These are phyloP conservation scores for Globisporangium takayamanum DNA, from an alignment of 352 stramenopile genomes.

Conservation along the genomic window DNA sequence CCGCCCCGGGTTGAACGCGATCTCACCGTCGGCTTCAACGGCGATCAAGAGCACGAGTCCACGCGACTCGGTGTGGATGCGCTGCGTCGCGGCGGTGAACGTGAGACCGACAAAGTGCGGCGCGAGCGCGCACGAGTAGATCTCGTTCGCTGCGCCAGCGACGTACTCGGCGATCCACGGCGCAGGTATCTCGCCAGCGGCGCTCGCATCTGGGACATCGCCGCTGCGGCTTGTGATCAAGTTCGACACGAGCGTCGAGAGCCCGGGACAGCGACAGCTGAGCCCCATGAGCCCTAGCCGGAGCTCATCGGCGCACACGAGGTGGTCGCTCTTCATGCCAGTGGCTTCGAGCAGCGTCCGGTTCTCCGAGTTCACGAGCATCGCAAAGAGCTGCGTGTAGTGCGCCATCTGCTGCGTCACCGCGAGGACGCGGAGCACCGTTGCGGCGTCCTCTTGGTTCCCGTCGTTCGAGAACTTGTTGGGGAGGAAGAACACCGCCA, in stretches of 20 bases:
- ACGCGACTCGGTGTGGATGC: conserved; percentile 63
- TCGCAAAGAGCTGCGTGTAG: conserved; percentile 71
- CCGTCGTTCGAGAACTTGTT: conserved; percentile 78
- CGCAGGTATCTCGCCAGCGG: background rate
- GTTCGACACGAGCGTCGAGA: conserved; percentile 83
- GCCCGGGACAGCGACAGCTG: conserved; percentile 69
- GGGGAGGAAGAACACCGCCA: conserved; percentile 80
- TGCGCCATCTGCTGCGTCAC: conserved; percentile 60
- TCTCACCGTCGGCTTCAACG: conserved; percentile 56
- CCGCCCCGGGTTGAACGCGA: conserved; percentile 71
- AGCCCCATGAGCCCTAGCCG: conserved; percentile 79
- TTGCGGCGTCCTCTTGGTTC: conserved; percentile 78
- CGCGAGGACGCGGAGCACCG: conserved; percentile 71
- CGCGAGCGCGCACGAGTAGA: conserved; percentile 62
- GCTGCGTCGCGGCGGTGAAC: conserved; percentile 65
- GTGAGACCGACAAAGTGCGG: conserved; percentile 58
- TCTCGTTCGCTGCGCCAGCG: conserved; percentile 69
- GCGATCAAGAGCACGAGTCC: conserved; percentile 73
- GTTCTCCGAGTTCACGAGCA: conserved; percentile 83
- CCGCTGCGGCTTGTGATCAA: conserved; percentile 71
- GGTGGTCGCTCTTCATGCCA: conserved; percentile 55
- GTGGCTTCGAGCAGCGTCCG: conserved; percentile 68
- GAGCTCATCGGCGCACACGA: conserved; percentile 81
- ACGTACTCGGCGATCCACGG: conserved; percentile 76
- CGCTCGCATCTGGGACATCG: conserved; percentile 19